Evolutionary conservation across 2,329 filamentous ascomycete species (phyloP).

Genomic region (Davidsoniella virescens): DNA sequence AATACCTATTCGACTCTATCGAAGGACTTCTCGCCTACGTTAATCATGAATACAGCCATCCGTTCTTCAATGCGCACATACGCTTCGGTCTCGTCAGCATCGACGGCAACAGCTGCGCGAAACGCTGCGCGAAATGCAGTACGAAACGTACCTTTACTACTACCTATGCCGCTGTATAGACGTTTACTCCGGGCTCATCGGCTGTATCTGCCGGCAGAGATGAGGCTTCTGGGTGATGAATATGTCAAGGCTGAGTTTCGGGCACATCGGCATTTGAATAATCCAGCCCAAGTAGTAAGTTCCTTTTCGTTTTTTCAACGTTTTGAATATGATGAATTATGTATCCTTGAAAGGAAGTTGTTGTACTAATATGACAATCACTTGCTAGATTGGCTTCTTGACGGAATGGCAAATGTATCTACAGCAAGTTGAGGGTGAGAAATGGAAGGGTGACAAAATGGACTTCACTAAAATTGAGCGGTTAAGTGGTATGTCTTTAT

Average conservation of each 20-base stretch:
- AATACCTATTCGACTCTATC: no score
- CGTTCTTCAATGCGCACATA: no score
- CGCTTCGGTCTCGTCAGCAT: no score
- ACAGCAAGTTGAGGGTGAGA: conserved; percentile 75
- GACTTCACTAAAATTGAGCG: conserved; percentile 18
- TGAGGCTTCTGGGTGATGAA: conserved; percentile 72
- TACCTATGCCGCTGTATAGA: conserved; percentile 78
- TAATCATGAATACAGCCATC: no score
- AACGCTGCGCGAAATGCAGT: not conserved
- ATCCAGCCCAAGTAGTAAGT: conserved; percentile 75
- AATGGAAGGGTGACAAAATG: conserved; percentile 49
- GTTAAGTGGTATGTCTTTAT: conserved; percentile 41
- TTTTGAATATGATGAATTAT: not conserved
- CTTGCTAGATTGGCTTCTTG: conserved; percentile 69
- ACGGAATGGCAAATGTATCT: conserved; percentile 95
- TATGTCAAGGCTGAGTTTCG: conserved; percentile 90
- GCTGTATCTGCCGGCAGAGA: conserved; percentile 54
- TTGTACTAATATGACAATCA: not conserved
- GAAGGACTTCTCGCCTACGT: no score
- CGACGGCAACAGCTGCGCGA: no score
- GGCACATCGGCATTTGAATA: conserved; percentile 68
- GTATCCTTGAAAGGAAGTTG: not conserved
- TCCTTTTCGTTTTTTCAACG: not conserved
- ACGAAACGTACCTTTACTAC: conserved; percentile 38
- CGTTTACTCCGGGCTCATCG: conserved; percentile 75